Conservation (phyloP, 2,329 filamentous ascomycete genomes). For the Phaeosphaeriaceae sp. region DNA sequence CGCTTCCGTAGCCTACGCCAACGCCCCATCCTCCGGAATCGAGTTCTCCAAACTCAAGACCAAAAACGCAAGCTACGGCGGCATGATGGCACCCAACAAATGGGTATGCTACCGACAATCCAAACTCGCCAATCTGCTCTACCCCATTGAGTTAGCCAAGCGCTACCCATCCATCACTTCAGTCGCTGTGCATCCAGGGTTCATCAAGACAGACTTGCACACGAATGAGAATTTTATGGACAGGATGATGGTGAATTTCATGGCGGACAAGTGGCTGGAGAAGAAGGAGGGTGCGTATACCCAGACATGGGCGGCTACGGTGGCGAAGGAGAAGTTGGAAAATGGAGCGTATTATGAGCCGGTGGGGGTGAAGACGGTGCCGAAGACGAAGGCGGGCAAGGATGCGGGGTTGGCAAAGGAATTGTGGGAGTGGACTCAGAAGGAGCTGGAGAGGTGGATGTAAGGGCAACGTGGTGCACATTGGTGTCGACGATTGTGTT, state of each 20-base stretch:
- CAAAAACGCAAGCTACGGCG: constrained; percentile 8
- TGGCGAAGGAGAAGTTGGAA: background rate
- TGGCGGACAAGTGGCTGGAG: constrained; percentile 1
- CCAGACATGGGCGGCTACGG: constrained; percentile 15
- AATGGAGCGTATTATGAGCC: constrained; percentile 13
- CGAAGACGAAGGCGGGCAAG: background rate
- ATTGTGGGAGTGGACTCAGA: constrained; percentile 17
- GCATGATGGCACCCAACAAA: constrained; percentile 13
- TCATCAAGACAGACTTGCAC: constrained; percentile 39
- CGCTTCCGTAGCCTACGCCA: constrained; percentile 38
- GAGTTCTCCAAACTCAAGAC: constrained; percentile 45
- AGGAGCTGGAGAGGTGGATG: constrained; percentile 3
- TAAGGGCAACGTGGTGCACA: too few species aligned
- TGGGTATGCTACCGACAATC: constrained; percentile 56
- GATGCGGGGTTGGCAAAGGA: constrained; percentile 6
- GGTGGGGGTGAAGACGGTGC: constrained; percentile 6
- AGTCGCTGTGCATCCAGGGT: constrained; percentile 58
- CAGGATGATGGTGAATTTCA: background rate
- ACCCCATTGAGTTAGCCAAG: constrained; percentile 50
- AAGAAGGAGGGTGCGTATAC: constrained; percentile 10
- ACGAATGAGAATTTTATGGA: background rate
- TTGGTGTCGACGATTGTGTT: too few species aligned
- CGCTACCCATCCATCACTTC: constrained; percentile 55
- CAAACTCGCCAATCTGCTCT: constrained; percentile 61
- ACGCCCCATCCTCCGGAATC: constrained; percentile 23